These are phyloP conservation scores for Artomyces pyxidatus DNA, from an alignment of 768 basidiomycete species.

Conservation along the genomic window DNA sequence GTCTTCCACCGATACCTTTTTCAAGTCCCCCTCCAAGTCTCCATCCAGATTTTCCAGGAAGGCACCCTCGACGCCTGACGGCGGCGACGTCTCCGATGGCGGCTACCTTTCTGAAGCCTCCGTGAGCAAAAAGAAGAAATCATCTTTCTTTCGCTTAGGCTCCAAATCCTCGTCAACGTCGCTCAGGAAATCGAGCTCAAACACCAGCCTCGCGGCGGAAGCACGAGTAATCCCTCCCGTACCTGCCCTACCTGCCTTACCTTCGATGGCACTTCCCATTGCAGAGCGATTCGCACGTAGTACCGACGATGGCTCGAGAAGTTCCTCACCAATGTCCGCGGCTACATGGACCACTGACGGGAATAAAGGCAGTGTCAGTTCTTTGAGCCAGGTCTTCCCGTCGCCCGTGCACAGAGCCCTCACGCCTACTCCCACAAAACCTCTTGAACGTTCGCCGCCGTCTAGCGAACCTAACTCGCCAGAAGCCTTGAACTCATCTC, in stretches of 20 bases:
- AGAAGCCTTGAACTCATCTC: neutral
- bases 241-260: neutral
- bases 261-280: conserved; percentile 4
- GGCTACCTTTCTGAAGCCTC: conserved; percentile 24
- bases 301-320: neutral
- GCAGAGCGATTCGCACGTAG: conserved; percentile 5
- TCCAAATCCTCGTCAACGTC: conserved; percentile 9
- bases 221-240: neutral
- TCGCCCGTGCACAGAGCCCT: neutral
- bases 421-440: neutral
- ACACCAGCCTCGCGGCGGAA: neutral
- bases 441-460: too few relatives aligned
- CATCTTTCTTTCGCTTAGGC: conserved; percentile 18
- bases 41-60: conserved; percentile 13
- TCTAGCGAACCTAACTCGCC: neutral
- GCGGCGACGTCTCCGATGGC: conserved; percentile 24
- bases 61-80: conserved; percentile 2
- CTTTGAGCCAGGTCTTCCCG: neutral
- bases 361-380: too few relatives aligned
- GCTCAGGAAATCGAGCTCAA: neutral
- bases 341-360: conserved; percentile 1
- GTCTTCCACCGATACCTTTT: neutral
- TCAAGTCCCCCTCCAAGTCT: neutral
- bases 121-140: conserved; percentile 20
- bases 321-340: neutral